Conservation (phyloP, 2,329 filamentous ascomycete genomes). For the Xenoacremonium recifei region DNA sequence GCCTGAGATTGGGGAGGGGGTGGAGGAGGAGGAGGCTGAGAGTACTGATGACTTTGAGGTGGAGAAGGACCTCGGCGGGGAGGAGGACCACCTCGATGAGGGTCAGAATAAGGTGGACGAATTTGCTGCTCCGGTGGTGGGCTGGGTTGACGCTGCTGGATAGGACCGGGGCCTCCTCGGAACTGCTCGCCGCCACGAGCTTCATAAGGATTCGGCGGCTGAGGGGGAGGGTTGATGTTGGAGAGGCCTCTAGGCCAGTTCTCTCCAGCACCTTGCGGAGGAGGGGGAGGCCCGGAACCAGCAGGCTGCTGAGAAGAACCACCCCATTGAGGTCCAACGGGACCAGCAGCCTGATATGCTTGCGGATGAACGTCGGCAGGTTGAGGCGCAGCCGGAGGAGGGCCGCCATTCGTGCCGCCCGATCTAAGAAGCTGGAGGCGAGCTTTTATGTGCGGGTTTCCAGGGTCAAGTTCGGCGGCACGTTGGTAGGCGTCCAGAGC, state of each 20-base stretch:
- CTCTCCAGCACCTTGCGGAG: conserved; percentile 55
- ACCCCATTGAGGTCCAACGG: conserved; percentile 88
- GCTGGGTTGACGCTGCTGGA: conserved; percentile 70
- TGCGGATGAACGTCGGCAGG: conserved; percentile 96
- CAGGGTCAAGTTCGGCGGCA: conserved; percentile 89
- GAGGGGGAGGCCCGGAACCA: conserved; percentile 58
- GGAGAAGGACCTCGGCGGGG: conserved; percentile 53
- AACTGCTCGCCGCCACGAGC: conserved; percentile 62
- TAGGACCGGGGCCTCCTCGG: conserved; percentile 65
- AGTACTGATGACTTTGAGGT: conserved; percentile 47
- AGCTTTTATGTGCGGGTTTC: conserved; percentile 94
- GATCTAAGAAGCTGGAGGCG: conserved; percentile 85
- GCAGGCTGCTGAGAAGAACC: conserved; percentile 62
- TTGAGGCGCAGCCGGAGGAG: conserved; percentile 75
- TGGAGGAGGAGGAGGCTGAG: conserved; percentile 52
- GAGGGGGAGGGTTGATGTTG: conserved; percentile 74
- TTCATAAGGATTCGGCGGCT: conserved; percentile 80
- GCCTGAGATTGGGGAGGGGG: conserved; percentile 44
- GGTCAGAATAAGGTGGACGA: conserved; percentile 59
- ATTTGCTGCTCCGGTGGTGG: conserved; percentile 66
- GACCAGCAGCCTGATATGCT: conserved; percentile 80
- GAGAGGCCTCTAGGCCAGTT: conserved; percentile 66
- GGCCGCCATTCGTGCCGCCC: conserved; percentile 69
- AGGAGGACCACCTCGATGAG: conserved; percentile 26
- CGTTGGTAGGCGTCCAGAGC: conserved; percentile 93